Conservation (phyloP, 2,329 filamentous ascomycete genomes). For the Fusarium goolgardi region DNA sequence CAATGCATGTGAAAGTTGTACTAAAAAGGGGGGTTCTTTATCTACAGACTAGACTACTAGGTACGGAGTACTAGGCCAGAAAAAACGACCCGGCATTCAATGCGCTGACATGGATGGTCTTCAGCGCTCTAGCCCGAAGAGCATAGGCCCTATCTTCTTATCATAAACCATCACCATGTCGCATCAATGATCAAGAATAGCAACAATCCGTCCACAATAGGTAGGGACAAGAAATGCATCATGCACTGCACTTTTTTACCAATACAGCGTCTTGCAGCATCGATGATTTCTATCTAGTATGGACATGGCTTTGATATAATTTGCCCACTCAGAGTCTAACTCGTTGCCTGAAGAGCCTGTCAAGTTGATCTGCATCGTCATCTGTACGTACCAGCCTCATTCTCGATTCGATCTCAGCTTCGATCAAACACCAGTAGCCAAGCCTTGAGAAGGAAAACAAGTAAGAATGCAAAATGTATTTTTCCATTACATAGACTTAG, state of each 20-base stretch:
- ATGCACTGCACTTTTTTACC: background rate
- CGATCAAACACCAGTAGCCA: background rate
- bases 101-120: conserved; percentile 10
- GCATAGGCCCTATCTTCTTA: conserved; percentile 36
- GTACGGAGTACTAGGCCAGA: background rate
- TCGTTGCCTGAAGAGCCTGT: conserved; percentile 9
- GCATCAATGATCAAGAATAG: conserved; percentile 10
- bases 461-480: conserved; percentile 11
- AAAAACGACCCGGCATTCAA: background rate
- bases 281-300: background rate
- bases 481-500: conserved; percentile 36
- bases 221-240: background rate
- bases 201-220: conserved; percentile 1
- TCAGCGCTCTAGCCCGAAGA: conserved; percentile 16
- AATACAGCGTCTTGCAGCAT: background rate
- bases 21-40: conserved; percentile 45
- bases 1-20: conserved; percentile 48
- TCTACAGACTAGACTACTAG: background rate
- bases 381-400: conserved; percentile 9
- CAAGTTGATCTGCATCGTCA: conserved; percentile 24
- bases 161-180: conserved; percentile 18
- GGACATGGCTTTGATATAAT: background rate
- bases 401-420: background rate
- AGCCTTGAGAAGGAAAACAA: background rate
- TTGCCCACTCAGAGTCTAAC: background rate